Evolutionary conservation across 768 basidiomycete genomes (phyloP).

Genomic region (Tephrocybe rancida): DNA sequence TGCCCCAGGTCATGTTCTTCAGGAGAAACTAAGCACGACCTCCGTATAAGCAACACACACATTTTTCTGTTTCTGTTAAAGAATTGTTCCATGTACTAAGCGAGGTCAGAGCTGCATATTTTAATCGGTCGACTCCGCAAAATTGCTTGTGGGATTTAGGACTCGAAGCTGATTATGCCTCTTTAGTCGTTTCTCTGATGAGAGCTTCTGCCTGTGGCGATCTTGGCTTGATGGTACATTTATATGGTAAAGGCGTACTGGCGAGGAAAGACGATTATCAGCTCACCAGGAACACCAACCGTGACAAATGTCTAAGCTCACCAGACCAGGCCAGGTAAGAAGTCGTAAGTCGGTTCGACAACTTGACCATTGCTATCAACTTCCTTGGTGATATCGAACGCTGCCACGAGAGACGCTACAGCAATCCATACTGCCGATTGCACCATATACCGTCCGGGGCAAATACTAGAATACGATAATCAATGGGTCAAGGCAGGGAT

Average conservation of each 20-base stretch:
- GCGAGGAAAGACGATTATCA: too few species aligned
- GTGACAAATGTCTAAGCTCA: not conserved
- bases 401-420: conserved; percentile 30
- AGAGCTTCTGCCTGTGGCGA: conserved; percentile 7
- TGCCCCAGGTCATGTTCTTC: too few species aligned
- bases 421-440: conserved; percentile 31
- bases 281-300: too few species aligned
- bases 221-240: conserved; percentile 14
- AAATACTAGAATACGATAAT: conserved; percentile 23
- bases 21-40: too few species aligned
- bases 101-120: too few species aligned
- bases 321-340: conserved; percentile 1
- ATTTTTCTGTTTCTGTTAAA: too few species aligned
- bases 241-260: conserved; percentile 13
- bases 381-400: conserved; percentile 27
- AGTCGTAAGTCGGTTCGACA: conserved; percentile 15
- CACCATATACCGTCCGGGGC: conserved; percentile 38
- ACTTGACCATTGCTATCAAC: conserved; percentile 19
- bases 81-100: too few species aligned
- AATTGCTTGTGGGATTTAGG: too few species aligned
- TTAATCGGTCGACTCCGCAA: too few species aligned
- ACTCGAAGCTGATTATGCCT: too few species aligned
- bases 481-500: not conserved
- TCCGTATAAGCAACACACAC: too few species aligned
- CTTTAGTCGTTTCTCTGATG: not conserved